These are phyloP conservation scores for Colletotrichum phormii DNA, from an alignment of 2,329 filamentous ascomycete species.

Conservation along the genomic window DNA sequence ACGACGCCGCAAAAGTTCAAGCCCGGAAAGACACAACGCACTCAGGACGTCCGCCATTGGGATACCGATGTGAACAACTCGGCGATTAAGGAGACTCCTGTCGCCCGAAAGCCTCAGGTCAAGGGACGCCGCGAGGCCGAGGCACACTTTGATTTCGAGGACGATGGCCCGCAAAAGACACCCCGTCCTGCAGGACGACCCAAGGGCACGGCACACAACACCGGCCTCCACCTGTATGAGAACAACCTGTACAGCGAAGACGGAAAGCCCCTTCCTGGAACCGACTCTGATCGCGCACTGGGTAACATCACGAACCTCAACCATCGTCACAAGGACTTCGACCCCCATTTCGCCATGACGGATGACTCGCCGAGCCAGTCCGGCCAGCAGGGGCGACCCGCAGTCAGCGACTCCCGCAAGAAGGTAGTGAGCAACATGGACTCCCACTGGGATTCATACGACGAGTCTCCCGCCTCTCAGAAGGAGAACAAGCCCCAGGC, in stretches of 20 bases:
- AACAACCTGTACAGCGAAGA: conserved; percentile 78
- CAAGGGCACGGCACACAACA: conserved; percentile 71
- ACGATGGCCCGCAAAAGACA: conserved; percentile 73
- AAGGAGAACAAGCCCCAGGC: conserved; percentile 61
- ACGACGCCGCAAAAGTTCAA: conserved; percentile 81
- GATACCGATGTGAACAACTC: conserved; percentile 75
- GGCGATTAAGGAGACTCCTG: conserved; percentile 63
- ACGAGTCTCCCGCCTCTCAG: conserved; percentile 63
- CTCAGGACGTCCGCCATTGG: conserved; percentile 83
- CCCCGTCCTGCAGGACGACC: conserved; percentile 58
- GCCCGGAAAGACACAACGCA: conserved; percentile 68
- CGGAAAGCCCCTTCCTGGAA: conserved; percentile 50
- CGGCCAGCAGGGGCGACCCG: conserved; percentile 51
- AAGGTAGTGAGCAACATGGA: conserved; percentile 82
- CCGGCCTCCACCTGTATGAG: conserved; percentile 79
- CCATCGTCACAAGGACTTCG: conserved; percentile 81
- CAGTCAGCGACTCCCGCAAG: conserved; percentile 68
- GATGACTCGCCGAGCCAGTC: conserved; percentile 71
- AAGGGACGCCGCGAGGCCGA: conserved; percentile 83
- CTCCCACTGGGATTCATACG: conserved; percentile 68
- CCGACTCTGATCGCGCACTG: conserved; percentile 58
- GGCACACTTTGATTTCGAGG: conserved; percentile 85
- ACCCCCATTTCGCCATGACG: conserved; percentile 79
- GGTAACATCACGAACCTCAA: conserved; percentile 79
- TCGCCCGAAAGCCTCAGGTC: conserved; percentile 65